Evolutionary conservation across 495 filamentous ascomycete genomes (phyloP).

Genomic region (Cercophora samala): DNA sequence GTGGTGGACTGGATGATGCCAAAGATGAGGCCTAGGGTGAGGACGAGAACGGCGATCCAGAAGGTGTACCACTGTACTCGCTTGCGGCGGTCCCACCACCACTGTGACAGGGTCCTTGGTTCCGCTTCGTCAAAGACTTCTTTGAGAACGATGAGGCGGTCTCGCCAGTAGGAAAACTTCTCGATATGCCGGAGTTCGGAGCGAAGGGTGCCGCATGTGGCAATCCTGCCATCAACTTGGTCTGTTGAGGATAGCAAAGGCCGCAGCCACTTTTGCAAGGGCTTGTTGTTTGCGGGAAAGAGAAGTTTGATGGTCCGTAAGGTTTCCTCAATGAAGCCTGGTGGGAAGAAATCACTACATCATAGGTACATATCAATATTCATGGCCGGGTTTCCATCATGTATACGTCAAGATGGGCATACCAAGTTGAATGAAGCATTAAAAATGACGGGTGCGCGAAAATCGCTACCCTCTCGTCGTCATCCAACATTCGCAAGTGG

Average conservation of each 20-base stretch:
- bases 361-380: not conserved
- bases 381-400: no score
- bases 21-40: slow-evolving; percentile 50
- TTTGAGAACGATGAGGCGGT: slow-evolving; percentile 52
- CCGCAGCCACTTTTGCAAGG: slow-evolving; percentile 19
- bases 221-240: not conserved
- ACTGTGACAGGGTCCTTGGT: slow-evolving; percentile 45
- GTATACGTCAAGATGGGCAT: not conserved
- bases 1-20: slow-evolving; percentile 42
- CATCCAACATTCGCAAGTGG: slow-evolving; percentile 43
- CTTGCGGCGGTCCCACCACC: slow-evolving; percentile 52
- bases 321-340: slow-evolving; percentile 43
- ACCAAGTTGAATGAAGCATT: slow-evolving; percentile 20
- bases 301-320: slow-evolving; percentile 44
- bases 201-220: not conserved
- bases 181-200: slow-evolving; percentile 30
- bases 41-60: slow-evolving; percentile 42
- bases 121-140: slow-evolving; percentile 49
- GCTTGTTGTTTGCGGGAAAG: slow-evolving; percentile 37
- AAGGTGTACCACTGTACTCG: slow-evolving; percentile 54
- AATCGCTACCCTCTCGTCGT: slow-evolving; percentile 39
- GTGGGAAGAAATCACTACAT: slow-evolving; percentile 27
- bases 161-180: slow-evolving; percentile 48
- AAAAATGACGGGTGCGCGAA: slow-evolving; percentile 48
- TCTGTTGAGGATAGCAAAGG: not conserved